A percentile compares a stretch with the other conserved stretches of the same genome.
Evolutionary conservation across 73 alveolate species (phyloP).

Genomic region (Paramecium tetraurelia): DNA sequence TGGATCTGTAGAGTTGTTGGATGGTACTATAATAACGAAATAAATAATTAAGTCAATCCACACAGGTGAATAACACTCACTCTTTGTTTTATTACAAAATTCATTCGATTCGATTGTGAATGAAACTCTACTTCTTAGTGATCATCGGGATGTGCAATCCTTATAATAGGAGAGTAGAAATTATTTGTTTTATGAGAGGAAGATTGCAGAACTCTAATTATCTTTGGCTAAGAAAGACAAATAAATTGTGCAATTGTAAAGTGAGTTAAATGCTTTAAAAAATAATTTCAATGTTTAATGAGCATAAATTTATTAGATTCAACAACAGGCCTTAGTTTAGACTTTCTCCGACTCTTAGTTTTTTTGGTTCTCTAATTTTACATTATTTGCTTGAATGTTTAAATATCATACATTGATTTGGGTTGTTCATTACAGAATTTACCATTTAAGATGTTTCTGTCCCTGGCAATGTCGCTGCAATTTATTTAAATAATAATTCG

Average conservation of each 20-base stretch:
- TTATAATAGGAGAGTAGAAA: background rate
- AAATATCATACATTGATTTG: background rate
- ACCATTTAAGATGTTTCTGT: conserved; percentile 46
- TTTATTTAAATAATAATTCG: conserved; percentile 69
- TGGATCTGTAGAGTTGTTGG: background rate
- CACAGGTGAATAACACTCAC: background rate
- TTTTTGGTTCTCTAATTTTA: background rate
- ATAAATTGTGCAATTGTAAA: background rate
- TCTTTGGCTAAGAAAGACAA: background rate
- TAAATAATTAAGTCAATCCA: background rate
- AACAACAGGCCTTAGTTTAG: background rate
- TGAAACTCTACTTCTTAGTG: background rate
- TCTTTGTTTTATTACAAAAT: background rate
- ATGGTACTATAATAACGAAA: background rate
- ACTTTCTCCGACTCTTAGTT: background rate
- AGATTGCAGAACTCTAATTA: background rate
- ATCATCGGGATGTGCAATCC: background rate
- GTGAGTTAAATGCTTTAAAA: background rate
- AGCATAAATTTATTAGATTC: background rate
- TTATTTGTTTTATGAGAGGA: background rate
- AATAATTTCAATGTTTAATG: background rate
- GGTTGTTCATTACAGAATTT: conserved; percentile 33
- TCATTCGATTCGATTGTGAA: background rate
- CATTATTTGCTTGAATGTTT: background rate
- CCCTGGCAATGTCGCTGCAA: conserved; percentile 75